Percentiles rank a stretch among this genome's conserved stretches.
Conservation (phyloP, 2,329 filamentous ascomycete genomes). For the Raffaelea deltoideospora region DNA sequence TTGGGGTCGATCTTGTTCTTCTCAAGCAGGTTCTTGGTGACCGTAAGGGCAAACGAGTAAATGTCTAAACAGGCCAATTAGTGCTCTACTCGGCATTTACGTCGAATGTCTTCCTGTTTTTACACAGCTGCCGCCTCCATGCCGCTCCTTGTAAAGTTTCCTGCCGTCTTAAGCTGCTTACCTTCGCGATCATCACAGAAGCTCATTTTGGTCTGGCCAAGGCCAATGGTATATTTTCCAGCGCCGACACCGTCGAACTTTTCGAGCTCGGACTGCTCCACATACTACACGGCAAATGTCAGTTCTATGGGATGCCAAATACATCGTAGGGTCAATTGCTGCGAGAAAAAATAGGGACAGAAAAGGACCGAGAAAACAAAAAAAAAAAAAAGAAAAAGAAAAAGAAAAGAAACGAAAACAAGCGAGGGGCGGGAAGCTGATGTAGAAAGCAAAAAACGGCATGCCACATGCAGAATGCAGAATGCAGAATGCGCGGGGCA, state of each 20-base stretch:
- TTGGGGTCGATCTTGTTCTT: conserved; percentile 74
- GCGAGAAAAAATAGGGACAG: too few relatives aligned
- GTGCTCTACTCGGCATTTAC: too few relatives aligned
- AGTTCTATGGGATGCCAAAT: too few relatives aligned
- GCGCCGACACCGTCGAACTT: conserved; percentile 71
- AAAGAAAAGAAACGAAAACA: not conserved
- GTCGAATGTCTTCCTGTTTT: not conserved
- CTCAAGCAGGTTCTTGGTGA: conserved; percentile 58
- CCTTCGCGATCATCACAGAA: conserved; percentile 85
- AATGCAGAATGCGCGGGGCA: too few relatives aligned
- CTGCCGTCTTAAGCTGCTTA: conserved; percentile 21
- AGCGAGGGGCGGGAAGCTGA: not conserved
- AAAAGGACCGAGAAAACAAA: too few relatives aligned
- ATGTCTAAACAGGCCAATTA: too few relatives aligned
- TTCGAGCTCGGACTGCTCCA: conserved; percentile 70
- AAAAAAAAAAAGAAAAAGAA: too few relatives aligned
- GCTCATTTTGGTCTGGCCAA: conserved; percentile 83
- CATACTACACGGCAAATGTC: too few relatives aligned
- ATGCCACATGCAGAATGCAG: too few relatives aligned
- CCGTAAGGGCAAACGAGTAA: conserved; percentile 73
- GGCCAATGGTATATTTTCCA: conserved; percentile 83
- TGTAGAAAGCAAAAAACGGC: too few relatives aligned
- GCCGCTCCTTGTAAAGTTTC: not conserved
- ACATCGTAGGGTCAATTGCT: too few relatives aligned
- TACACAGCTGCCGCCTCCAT: not conserved